Evolutionary conservation across 768 basidiomycete species (phyloP).

Genomic region (Suillus subalutaceus): DNA sequence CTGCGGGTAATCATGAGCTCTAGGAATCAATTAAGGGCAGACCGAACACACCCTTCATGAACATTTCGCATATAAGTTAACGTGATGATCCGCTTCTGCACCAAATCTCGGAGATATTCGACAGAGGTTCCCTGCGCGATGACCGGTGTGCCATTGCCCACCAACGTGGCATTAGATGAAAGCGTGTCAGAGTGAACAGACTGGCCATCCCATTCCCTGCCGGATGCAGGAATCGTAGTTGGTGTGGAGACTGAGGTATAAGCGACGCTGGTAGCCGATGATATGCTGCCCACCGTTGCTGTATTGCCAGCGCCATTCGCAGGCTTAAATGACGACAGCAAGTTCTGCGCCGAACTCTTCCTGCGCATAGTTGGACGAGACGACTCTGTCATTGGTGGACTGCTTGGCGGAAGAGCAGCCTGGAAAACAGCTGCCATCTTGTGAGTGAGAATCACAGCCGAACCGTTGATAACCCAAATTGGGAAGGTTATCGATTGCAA

Average conservation of each 20-base stretch:
- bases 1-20: constrained; percentile 38
- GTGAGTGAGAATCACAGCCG: constrained; percentile 5
- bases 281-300: constrained; percentile 38
- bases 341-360: constrained; percentile 85
- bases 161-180: constrained; percentile 41
- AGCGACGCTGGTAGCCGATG: constrained; percentile 40
- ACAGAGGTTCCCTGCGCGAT: constrained; percentile 66
- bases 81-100: constrained; percentile 84
- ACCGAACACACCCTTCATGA: constrained; percentile 74
- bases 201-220: constrained; percentile 75
- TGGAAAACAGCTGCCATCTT: constrained; percentile 24
- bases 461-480: constrained; percentile 21
- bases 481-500: constrained; percentile 15
- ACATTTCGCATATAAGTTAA: constrained; percentile 84
- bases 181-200: constrained; percentile 56
- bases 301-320: constrained; percentile 23
- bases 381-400: constrained; percentile 31
- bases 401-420: constrained; percentile 21
- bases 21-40: constrained; percentile 1
- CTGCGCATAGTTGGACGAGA: constrained; percentile 71
- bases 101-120: constrained; percentile 77
- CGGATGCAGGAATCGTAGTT: constrained; percentile 40
- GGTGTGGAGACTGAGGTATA: constrained; percentile 40
- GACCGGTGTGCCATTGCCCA: constrained; percentile 36
- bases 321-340: constrained; percentile 72